phyloP scores from a whole-genome alignment of 2,329 filamentous ascomycete genomes.

The Pestalotiopsis sp. region DNA sequence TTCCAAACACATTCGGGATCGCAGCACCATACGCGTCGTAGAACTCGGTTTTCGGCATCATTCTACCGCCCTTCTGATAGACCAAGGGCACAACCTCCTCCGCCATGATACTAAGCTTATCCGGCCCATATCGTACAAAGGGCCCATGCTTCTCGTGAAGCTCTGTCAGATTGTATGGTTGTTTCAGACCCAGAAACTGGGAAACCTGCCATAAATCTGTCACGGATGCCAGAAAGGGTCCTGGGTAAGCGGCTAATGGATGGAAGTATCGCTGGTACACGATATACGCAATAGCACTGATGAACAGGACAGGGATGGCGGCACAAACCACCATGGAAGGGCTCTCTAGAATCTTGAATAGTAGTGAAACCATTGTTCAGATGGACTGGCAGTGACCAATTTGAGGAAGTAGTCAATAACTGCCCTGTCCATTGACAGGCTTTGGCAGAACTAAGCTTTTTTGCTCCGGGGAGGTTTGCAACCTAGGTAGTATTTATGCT shows the following conservation, averaged over 20 bases:
- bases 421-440: neutral
- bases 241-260: neutral
- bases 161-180: conserved; percentile 6
- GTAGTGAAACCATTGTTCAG: neutral
- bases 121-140: conserved; percentile 1
- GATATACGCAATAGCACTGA: neutral
- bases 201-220: conserved; percentile 7
- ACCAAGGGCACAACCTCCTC: conserved; percentile 5
- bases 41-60: conserved; percentile 7
- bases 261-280: conserved; percentile 8
- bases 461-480: neutral
- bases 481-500: neutral
- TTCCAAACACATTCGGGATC: conserved; percentile 5
- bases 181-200: neutral
- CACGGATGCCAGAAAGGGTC: neutral
- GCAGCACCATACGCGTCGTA: conserved; percentile 3
- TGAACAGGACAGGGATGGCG: neutral
- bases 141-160: neutral
- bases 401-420: neutral
- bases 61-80: conserved; percentile 3
- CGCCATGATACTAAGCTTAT: conserved; percentile 4
- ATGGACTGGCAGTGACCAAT: neutral
- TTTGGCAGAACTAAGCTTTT: neutral
- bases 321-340: neutral
- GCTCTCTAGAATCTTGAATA: neutral